Conservation (phyloP, 2,329 filamentous ascomycete species). For the Exophiala alcalophila region DNA sequence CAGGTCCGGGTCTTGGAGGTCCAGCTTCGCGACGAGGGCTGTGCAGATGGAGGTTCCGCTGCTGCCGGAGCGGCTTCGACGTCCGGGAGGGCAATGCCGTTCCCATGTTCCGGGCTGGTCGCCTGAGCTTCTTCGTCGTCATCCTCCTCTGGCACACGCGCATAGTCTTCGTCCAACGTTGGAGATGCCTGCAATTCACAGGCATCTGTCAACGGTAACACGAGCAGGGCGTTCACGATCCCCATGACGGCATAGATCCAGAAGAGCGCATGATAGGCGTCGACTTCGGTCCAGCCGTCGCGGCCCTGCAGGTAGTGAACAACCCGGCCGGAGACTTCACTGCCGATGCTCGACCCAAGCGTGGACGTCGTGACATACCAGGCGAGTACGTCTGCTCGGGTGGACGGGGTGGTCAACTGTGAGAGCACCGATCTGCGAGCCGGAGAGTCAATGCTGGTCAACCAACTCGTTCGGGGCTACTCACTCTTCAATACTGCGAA, state of each 20-base stretch:
- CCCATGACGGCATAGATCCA: slow-evolving; percentile 60
- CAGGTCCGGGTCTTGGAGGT: slow-evolving; percentile 8
- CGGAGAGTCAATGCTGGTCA: background rate
- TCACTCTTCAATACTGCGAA: slow-evolving; percentile 60
- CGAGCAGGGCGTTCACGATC: slow-evolving; percentile 48
- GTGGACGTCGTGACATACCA: slow-evolving; percentile 51
- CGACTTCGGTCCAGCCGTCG: slow-evolving; percentile 50
- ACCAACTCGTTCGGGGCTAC: slow-evolving; percentile 21
- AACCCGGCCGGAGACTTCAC: slow-evolving; percentile 51
- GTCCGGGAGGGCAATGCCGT: background rate
- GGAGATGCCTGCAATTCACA: slow-evolving; percentile 47
- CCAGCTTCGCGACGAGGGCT: background rate
- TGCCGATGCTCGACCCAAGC: slow-evolving; percentile 56
- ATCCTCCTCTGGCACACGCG: slow-evolving; percentile 27
- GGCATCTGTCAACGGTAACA: slow-evolving; percentile 47
- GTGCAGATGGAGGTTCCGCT: background rate
- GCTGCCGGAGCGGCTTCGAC: slow-evolving; percentile 5
- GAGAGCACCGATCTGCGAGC: slow-evolving; percentile 39
- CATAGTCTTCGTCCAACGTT: slow-evolving; percentile 27
- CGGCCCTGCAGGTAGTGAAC: slow-evolving; percentile 47
- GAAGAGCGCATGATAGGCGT: slow-evolving; percentile 58
- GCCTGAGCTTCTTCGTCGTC: slow-evolving; percentile 2
- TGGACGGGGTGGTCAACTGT: slow-evolving; percentile 31
- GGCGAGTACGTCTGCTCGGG: slow-evolving; percentile 28
- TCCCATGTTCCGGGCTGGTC: background rate